Conservation (phyloP, 2,329 filamentous ascomycete genomes). For the Sporothrix luriei region DNA sequence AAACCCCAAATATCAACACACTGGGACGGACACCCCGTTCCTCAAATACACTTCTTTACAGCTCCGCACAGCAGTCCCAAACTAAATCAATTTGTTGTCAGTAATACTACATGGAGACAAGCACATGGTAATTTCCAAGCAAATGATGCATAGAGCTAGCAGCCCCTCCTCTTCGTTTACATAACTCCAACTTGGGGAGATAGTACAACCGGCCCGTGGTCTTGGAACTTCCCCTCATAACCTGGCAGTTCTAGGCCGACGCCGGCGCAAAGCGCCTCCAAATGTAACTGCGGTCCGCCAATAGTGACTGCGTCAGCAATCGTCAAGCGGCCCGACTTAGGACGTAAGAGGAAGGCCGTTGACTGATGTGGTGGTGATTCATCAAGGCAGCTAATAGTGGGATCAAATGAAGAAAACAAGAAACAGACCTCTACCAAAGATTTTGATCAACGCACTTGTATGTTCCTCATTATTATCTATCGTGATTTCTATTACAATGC, state of each 20-base stretch:
- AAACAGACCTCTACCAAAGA: too few relatives aligned
- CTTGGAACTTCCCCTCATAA: not conserved
- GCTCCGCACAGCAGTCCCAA: conserved; percentile 14
- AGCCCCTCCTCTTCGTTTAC: not conserved
- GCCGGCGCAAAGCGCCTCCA: conserved; percentile 1
- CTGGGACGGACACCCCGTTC: not conserved
- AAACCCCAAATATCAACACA: not conserved
- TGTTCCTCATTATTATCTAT: too few relatives aligned
- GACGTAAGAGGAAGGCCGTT: conserved; percentile 11
- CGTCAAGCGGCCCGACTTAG: conserved; percentile 1
- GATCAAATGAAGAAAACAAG: too few relatives aligned
- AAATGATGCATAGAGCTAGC: not conserved
- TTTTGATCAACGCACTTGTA: too few relatives aligned
- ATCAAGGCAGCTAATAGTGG: too few relatives aligned
- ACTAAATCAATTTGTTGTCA: not conserved
- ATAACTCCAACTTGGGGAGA: conserved; percentile 4
- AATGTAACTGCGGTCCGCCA: conserved; percentile 1
- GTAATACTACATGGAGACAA: not conserved
- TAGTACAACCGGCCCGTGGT: not conserved
- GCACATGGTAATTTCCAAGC: not conserved
- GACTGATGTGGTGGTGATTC: not conserved
- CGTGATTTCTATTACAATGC: conserved; percentile 1
- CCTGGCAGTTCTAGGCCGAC: not conserved
- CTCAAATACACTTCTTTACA: not conserved
- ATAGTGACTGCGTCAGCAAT: not conserved